These are phyloP conservation scores for Pythium oligandrum DNA, from an alignment of 352 stramenopile genomes.

Conservation along the genomic window DNA sequence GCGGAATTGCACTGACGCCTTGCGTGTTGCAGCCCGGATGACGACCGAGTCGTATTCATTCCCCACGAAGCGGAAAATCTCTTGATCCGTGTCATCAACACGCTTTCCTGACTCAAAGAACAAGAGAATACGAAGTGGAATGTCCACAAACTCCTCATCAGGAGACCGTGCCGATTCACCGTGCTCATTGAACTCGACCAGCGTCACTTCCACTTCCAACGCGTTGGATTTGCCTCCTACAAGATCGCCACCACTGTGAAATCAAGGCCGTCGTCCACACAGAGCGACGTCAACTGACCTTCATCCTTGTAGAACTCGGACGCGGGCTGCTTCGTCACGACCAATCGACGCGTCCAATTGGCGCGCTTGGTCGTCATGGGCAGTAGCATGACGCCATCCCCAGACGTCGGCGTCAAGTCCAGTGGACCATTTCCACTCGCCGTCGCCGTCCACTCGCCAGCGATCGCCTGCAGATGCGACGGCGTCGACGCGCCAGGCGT, in stretches of 20 bases:
- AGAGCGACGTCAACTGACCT: constrained; percentile 21
- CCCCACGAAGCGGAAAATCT: constrained; percentile 84
- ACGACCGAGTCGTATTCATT: constrained; percentile 85
- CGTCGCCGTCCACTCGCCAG: no score
- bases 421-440: no score
- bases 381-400: neutral
- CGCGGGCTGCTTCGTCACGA: constrained; percentile 81
- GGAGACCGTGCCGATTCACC: constrained; percentile 59
- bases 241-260: no score
- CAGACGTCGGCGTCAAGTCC: no score
- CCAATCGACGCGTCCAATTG: constrained; percentile 66
- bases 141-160: constrained; percentile 75
- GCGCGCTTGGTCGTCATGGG: constrained; percentile 22
- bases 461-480: no score
- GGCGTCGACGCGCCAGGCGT: neutral
- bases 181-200: constrained; percentile 73
- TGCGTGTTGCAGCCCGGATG: constrained; percentile 55
- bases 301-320: constrained; percentile 89
- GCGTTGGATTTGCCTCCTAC: constrained; percentile 74
- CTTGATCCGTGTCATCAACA: constrained; percentile 78
- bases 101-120: constrained; percentile 85
- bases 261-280: no score
- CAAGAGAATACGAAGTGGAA: constrained; percentile 71
- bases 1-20: constrained; percentile 70
- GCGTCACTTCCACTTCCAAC: constrained; percentile 70